Evolutionary conservation across 1,139 yeast genomes (phyloP).

Genomic region (Scheffersomyces segobiensis): DNA sequence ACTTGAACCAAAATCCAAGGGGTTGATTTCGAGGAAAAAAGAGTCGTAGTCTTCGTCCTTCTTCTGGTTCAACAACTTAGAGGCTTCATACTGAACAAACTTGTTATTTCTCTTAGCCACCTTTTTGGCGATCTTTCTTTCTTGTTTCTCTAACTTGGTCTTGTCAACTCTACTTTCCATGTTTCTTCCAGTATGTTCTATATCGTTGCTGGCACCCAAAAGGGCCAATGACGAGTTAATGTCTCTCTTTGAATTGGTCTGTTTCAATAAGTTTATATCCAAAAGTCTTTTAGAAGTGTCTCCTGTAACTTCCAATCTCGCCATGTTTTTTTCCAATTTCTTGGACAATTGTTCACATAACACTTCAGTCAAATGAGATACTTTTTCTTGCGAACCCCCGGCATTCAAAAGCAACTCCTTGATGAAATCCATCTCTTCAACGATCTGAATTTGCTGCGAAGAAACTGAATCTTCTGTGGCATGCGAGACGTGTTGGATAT

Average conservation of each 20-base stretch:
- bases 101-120: constrained; percentile 91
- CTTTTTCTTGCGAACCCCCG: constrained; percentile 68
- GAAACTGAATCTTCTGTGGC: constrained; percentile 82
- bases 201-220: constrained; percentile 75
- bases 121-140: constrained; percentile 93
- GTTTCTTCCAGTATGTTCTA: constrained; percentile 88
- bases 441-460: constrained; percentile 68
- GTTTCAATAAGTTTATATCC: constrained; percentile 62
- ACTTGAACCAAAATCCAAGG: constrained; percentile 85
- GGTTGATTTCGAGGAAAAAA: constrained; percentile 92
- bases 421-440: constrained; percentile 66
- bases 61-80: constrained; percentile 69
- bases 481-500: constrained; percentile 72
- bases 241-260: constrained; percentile 67
- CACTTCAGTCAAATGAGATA: constrained; percentile 46
- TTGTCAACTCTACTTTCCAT: constrained; percentile 94
- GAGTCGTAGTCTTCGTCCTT: constrained; percentile 83
- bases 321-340: constrained; percentile 67
- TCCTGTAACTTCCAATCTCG: constrained; percentile 67
- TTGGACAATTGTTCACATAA: constrained; percentile 51
- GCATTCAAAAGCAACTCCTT: constrained; percentile 69
- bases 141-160: constrained; percentile 96
- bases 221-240: constrained; percentile 70
- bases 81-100: constrained; percentile 90
- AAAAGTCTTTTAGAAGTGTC: constrained; percentile 80